These are phyloP conservation scores for Melocanna baccifera DNA, from an alignment of 176 grass and related monocot species.

Conservation along the genomic window DNA sequence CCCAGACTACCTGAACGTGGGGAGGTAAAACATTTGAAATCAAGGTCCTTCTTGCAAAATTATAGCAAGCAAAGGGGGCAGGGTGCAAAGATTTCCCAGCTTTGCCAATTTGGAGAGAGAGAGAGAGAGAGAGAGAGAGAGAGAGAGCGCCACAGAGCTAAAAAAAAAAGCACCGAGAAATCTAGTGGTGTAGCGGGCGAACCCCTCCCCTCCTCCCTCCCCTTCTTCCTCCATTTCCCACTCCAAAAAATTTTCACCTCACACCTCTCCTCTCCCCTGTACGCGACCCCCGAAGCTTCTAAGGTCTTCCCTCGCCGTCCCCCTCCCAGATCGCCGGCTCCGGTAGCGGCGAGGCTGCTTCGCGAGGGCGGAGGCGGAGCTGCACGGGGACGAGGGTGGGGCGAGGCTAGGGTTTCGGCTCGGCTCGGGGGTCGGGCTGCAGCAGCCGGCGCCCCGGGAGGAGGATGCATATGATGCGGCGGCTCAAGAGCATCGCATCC, in stretches of 20 bases:
- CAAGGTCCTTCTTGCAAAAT: background rate
- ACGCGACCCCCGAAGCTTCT: conserved; percentile 39
- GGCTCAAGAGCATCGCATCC: conserved; percentile 94
- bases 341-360: conserved; percentile 11
- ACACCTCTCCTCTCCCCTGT: conserved; percentile 2
- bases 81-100: background rate
- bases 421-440: background rate
- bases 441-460: background rate
- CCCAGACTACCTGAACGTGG: background rate
- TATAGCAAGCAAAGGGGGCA: background rate
- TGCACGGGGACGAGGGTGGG: background rate
- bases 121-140: conserved; percentile 33
- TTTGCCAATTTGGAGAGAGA: conserved; percentile 41
- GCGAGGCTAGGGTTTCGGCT: conserved; percentile 52
- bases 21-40: background rate
- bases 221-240: background rate
- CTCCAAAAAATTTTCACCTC: conserved; percentile 20
- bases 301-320: background rate
- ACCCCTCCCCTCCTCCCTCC: background rate
- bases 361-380: conserved; percentile 11
- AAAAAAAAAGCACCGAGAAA: conserved; percentile 55
- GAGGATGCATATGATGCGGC: conserved; percentile 98
- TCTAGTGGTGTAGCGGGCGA: conserved; percentile 40
- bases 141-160: conserved; percentile 31
- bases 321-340: conserved; percentile 32